phyloP scores from a whole-genome alignment of 2,329 filamentous ascomycete species.

The Fusarium continuum region DNA sequence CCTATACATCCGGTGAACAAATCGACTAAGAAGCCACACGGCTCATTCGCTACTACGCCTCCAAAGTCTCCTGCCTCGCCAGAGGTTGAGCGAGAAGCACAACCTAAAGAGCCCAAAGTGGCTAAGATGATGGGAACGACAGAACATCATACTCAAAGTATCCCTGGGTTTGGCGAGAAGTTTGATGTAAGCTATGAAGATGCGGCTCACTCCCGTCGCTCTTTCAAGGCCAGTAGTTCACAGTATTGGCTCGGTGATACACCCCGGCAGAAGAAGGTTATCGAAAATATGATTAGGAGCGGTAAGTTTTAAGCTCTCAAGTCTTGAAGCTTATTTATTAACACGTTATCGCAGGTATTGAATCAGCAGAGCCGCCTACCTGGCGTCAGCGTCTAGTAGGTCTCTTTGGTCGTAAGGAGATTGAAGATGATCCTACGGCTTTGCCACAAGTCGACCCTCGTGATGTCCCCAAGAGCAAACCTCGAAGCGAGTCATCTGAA shows the following conservation, averaged over 20 bases:
- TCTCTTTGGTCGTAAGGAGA: constrained; percentile 3
- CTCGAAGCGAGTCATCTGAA: not conserved
- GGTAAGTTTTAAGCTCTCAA: constrained; percentile 24
- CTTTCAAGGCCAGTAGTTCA: constrained; percentile 37
- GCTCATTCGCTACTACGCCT: not conserved
- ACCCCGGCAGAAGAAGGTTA: constrained; percentile 39
- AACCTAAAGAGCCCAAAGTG: not conserved
- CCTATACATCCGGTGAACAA: not conserved
- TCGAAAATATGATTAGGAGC: constrained; percentile 37
- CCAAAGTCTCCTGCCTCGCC: not conserved
- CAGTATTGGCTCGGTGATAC: constrained; percentile 47
- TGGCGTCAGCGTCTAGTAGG: constrained; percentile 20
- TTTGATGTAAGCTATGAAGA: constrained; percentile 27
- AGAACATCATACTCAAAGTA: not conserved
- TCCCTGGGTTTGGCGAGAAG: constrained; percentile 10
- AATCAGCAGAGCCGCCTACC: constrained; percentile 6
- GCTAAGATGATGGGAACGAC: not conserved
- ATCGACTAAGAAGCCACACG: not conserved
- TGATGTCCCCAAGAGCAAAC: constrained; percentile 31
- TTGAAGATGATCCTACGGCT: constrained; percentile 19
- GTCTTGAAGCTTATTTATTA: not conserved
- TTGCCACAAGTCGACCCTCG: constrained; percentile 32
- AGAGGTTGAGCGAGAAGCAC: not conserved
- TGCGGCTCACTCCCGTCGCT: constrained; percentile 24
- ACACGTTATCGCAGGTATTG: constrained; percentile 21